These are phyloP conservation scores for Pholiota microspora DNA, from an alignment of 768 basidiomycete genomes.

Conservation along the genomic window DNA sequence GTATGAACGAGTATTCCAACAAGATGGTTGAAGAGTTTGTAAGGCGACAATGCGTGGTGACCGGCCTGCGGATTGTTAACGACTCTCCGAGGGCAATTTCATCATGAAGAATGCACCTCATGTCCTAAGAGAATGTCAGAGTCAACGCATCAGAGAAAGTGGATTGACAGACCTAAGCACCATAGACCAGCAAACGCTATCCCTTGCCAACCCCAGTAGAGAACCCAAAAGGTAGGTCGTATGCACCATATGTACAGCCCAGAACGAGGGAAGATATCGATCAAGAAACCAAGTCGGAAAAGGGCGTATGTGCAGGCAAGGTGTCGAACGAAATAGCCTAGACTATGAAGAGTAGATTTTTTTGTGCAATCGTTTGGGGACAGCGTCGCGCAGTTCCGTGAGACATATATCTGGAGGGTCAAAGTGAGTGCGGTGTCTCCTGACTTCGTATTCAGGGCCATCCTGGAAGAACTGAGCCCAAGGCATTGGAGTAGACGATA, in stretches of 20 bases:
- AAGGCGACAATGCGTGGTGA: conserved; percentile 45
- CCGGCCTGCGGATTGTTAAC: conserved; percentile 35
- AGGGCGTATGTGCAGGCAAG: conserved; percentile 35
- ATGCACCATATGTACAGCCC: conserved; percentile 20
- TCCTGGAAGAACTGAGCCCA: conserved; percentile 45
- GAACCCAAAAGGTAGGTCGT: conserved; percentile 34
- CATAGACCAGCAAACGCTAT: conserved; percentile 41
- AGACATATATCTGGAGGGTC: conserved; percentile 40
- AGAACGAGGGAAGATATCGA: conserved; percentile 23
- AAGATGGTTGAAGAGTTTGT: conserved; percentile 32
- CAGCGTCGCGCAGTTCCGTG: conserved; percentile 44
- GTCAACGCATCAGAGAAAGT: too few species aligned
- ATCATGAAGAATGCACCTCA: conserved; percentile 29
- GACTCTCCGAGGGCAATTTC: neutral
- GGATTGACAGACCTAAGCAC: conserved; percentile 36
- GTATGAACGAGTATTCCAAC: conserved; percentile 43
- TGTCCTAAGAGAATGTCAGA: too few species aligned
- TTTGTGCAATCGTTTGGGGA: conserved; percentile 48
- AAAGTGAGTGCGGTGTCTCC: conserved; percentile 32
- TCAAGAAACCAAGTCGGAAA: conserved; percentile 33
- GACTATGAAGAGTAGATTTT: conserved; percentile 40
- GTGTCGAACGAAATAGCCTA: conserved; percentile 43
- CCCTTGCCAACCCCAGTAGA: conserved; percentile 54
- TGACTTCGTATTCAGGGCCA: conserved; percentile 49
- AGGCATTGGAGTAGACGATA: neutral